Percentiles rank a stretch among this genome's conserved stretches.
Conservation (phyloP, 169 alveolate genomes). For the Cryptosporidium baileyi region DNA sequence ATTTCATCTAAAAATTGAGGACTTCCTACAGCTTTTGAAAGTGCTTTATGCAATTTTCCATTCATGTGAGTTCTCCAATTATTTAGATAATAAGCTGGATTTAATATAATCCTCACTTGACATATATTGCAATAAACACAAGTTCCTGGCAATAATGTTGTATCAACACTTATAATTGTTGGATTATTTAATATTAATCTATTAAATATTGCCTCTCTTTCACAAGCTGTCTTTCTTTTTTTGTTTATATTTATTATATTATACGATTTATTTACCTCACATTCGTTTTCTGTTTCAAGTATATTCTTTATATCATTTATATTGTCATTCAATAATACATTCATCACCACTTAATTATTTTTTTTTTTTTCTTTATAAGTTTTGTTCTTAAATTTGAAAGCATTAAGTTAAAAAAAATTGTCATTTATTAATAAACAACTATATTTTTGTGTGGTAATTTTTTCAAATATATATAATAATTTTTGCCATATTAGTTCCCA, state of each 20-base stretch:
- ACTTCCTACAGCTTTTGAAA: constrained; percentile 66
- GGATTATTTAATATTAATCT: constrained; percentile 53
- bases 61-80: constrained; percentile 70
- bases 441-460: not conserved
- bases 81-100: constrained; percentile 65
- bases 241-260: not conserved
- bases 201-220: constrained; percentile 66
- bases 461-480: not conserved
- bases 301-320: constrained; percentile 17
- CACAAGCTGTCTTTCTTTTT: constrained; percentile 62
- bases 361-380: not conserved
- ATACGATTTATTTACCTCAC: not conserved
- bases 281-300: constrained; percentile 8
- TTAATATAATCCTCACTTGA: constrained; percentile 52
- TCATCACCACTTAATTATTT: not conserved
- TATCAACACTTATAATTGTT: constrained; percentile 31
- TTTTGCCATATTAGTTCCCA: not conserved
- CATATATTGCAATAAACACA: constrained; percentile 61
- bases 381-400: not conserved
- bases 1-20: constrained; percentile 57
- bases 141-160: constrained; percentile 45
- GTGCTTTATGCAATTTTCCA: constrained; percentile 56
- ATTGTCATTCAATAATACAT: constrained; percentile 10
- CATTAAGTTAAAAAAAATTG: not conserved
- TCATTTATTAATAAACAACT: not conserved